Percentiles rank a stretch among this genome's conserved stretches.
Evolutionary conservation across 345 rosid genomes (phyloP).

Genomic region (Moricandia arvensis): DNA sequence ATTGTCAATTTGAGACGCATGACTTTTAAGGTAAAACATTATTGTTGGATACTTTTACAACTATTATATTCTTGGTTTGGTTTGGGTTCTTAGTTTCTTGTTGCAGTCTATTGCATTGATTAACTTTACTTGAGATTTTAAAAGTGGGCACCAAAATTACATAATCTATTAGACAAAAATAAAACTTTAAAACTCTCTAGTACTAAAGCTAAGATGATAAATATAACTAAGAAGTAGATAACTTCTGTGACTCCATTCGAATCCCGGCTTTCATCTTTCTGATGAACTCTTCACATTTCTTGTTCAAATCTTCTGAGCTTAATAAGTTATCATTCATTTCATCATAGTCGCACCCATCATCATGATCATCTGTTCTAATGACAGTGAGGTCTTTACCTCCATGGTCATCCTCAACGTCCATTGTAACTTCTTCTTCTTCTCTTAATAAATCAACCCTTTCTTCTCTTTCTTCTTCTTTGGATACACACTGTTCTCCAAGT

Average conservation of each 20-base stretch:
- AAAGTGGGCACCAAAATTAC: constrained; percentile 1
- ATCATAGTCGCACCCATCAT: constrained; percentile 11
- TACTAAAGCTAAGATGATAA: background rate
- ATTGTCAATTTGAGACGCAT: constrained; percentile 15
- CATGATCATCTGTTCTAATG: background rate
- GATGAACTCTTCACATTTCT: constrained; percentile 72
- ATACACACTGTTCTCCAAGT: background rate
- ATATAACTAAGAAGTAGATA: no score
- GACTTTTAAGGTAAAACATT: constrained; percentile 1
- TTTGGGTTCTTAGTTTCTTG: background rate
- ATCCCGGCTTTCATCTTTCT: constrained; percentile 54
- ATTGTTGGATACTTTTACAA: constrained; percentile 14
- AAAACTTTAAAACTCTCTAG: background rate
- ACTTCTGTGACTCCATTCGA: constrained; percentile 27
- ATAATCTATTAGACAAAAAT: background rate
- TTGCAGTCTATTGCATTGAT: background rate
- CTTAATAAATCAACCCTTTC: background rate
- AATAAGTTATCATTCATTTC: constrained; percentile 54
- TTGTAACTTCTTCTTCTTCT: constrained; percentile 8
- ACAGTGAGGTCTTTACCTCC: constrained; percentile 25
- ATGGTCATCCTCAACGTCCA: constrained; percentile 25
- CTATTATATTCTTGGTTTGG: constrained; percentile 13
- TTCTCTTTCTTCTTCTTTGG: constrained; percentile 15
- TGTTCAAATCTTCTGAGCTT: no score
- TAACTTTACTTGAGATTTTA: background rate